These are phyloP conservation scores for Boletellus sp. DNA, from an alignment of 768 basidiomycete genomes.

Conservation along the genomic window DNA sequence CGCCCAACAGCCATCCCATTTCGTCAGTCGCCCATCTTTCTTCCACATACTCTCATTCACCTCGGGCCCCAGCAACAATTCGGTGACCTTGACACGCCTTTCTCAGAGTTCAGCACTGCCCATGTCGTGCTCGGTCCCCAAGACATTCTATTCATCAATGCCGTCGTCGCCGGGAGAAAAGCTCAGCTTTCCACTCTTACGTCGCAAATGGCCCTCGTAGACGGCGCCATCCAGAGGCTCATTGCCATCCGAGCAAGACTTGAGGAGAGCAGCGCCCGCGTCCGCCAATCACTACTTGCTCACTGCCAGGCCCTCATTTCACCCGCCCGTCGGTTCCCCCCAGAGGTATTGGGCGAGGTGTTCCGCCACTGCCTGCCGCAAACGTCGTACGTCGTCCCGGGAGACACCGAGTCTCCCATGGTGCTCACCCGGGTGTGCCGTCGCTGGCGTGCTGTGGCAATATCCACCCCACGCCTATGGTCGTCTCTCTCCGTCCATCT, in stretches of 20 bases:
- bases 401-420: slow-evolving; percentile 19
- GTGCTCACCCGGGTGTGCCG: slow-evolving; percentile 27
- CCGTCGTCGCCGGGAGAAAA: slow-evolving; percentile 17
- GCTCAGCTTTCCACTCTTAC: slow-evolving; percentile 19
- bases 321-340: slow-evolving; percentile 19
- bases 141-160: slow-evolving; percentile 17
- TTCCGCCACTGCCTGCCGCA: slow-evolving; percentile 28
- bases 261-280: slow-evolving; percentile 12
- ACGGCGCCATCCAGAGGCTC: slow-evolving; percentile 19
- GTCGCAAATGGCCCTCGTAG: slow-evolving; percentile 17
- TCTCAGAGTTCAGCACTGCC: slow-evolving; percentile 6
- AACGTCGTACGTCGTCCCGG: slow-evolving; percentile 24
- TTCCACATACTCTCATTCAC: background rate
- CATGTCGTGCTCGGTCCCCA: slow-evolving; percentile 11
- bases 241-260: slow-evolving; percentile 14
- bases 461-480: slow-evolving; percentile 33
- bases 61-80: slow-evolving; percentile 4
- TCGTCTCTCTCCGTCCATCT: slow-evolving; percentile 26
- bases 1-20: slow-evolving; percentile 17
- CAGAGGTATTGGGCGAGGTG: slow-evolving; percentile 31
- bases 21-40: slow-evolving; percentile 20
- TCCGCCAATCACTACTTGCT: slow-evolving; percentile 20
- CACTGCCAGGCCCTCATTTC: slow-evolving; percentile 26
- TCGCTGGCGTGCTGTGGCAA: slow-evolving; percentile 29
- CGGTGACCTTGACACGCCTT: slow-evolving; percentile 17